These are phyloP conservation scores for Sesbania bispinosa DNA, from an alignment of 306 rosid genomes.

Conservation along the genomic window DNA sequence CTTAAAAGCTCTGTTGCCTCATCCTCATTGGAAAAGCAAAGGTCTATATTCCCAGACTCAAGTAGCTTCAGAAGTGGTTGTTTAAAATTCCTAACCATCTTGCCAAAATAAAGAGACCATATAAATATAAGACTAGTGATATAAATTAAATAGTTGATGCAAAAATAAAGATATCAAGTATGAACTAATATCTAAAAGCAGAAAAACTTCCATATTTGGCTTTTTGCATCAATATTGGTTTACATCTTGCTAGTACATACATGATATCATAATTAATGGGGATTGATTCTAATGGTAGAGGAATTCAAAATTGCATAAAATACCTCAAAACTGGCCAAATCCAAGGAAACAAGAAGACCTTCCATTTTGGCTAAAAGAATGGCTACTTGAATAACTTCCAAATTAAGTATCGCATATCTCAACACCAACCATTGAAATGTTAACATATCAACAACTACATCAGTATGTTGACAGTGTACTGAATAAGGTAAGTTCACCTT, in stretches of 20 bases:
- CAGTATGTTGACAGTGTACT: background rate
- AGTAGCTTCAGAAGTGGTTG: constrained; percentile 57
- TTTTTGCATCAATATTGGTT: background rate
- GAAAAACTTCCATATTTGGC: background rate
- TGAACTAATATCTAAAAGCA: background rate
- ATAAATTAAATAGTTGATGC: background rate
- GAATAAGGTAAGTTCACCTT: background rate
- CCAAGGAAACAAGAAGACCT: constrained; percentile 74
- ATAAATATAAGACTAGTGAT: constrained; percentile 22
- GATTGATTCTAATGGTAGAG: no score
- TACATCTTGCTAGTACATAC: background rate
- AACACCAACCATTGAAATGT: constrained; percentile 75
- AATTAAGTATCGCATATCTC: constrained; percentile 60
- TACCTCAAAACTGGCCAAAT: constrained; percentile 96
- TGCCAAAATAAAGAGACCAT: constrained; percentile 34
- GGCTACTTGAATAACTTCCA: constrained; percentile 76
- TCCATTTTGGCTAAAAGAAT: constrained; percentile 69
- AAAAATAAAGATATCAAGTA: background rate
- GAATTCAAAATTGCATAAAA: background rate
- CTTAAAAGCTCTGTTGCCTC: constrained; percentile 82
- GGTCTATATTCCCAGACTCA: constrained; percentile 65
- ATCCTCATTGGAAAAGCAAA: constrained; percentile 89
- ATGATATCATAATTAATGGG: background rate
- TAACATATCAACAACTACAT: constrained; percentile 13
- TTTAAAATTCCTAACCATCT: constrained; percentile 79